Base-by-base conservation (phyloP, 2,329 filamentous ascomycete genomes). In the Fusarium buharicum region DNA sequence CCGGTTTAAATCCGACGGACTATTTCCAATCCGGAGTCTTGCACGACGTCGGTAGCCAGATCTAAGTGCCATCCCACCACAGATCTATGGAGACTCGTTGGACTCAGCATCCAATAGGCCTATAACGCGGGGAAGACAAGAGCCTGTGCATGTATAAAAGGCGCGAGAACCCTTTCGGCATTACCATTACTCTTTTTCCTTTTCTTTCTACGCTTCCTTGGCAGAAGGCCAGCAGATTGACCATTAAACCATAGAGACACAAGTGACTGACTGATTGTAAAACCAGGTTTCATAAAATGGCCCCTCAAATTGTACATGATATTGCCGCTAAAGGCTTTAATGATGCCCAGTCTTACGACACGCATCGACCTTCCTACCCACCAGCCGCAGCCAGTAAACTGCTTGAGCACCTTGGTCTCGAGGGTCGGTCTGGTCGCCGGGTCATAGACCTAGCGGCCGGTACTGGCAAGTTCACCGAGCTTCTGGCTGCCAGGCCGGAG, bases 381-480 rank as follows among this genome's bases (percentile, higher is more conserved):
- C 64, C 79, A 1, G 79, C 81, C 52, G 84, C 86, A 5, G 83
- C 90, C 13, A 77, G 84, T 17, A 74, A 76, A 31, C 82, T 93
- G 16, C 81, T 93, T 4, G 66, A 72, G 14, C 78, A 81, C 44
- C 76, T 90, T n/a, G 75, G 78, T 6, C 73, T 91, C 9, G 75
- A 78, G 24, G 79, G 78, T 22, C 69, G 78, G 16, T 47, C 74
- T 7, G 76, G 78, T 40, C 82, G 82, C 13, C 80, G 75, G 39
- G 75, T 91, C 36, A 72, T 90, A 20, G 89, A 91, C 71, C 77
- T 91, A 16, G 89, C 83, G 2, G 86, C 87, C 4, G 88, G 89
- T 1, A 90, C 88, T 1, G 89, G 89, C 22, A 90, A 90, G 69
- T 87, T 91, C 69, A 91, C 89, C 0, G 85, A 88, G 72, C 67